A percentile compares a stretch with the other conserved stretches of the same genome.
phyloP scores from a whole-genome alignment of 768 basidiomycete genomes.

The Agaricus subrufescens region DNA sequence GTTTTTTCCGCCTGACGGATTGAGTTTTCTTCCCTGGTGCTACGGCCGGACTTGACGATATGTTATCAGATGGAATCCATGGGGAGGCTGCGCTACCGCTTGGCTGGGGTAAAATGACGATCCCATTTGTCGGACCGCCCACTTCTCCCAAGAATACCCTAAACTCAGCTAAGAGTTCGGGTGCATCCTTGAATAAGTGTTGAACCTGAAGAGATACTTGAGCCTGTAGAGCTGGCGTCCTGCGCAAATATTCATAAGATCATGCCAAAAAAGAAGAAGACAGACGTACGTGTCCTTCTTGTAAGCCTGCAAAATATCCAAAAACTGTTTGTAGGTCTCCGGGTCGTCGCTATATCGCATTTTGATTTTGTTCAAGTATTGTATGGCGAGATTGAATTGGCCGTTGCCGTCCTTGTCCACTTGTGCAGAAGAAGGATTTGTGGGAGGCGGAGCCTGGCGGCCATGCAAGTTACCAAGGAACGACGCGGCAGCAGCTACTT shows the following conservation, averaged over 20 bases:
- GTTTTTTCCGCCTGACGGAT: conserved; percentile 53
- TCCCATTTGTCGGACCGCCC: conserved; percentile 33
- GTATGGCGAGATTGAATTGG: conserved; percentile 91
- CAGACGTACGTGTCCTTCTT: conserved; percentile 77
- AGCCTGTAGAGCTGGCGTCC: conserved; percentile 33
- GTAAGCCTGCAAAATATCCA: conserved; percentile 85
- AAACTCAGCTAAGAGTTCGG: conserved; percentile 76
- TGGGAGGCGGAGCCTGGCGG: conserved; percentile 35
- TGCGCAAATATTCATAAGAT: background rate
- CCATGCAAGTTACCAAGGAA: conserved; percentile 45
- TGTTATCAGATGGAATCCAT: conserved; percentile 4
- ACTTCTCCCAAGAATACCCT: conserved; percentile 76
- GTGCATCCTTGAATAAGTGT: conserved; percentile 74
- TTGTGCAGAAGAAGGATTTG: conserved; percentile 9
- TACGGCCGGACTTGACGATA: conserved; percentile 8
- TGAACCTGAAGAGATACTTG: conserved; percentile 83
- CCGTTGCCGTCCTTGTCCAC: conserved; percentile 47
- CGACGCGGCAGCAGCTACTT: conserved; percentile 47
- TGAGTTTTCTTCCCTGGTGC: conserved; percentile 38
- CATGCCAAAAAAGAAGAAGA: background rate
- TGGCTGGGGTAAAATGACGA: conserved; percentile 49
- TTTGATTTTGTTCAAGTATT: conserved; percentile 99
- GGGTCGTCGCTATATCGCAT: conserved; percentile 81
- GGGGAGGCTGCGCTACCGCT: conserved; percentile 23
- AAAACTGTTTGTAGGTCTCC: conserved; percentile 89